These are phyloP conservation scores for Pyrrhoderma lamaoense DNA, from an alignment of 1,284 basidiomycete genomes.

Conservation along the genomic window DNA sequence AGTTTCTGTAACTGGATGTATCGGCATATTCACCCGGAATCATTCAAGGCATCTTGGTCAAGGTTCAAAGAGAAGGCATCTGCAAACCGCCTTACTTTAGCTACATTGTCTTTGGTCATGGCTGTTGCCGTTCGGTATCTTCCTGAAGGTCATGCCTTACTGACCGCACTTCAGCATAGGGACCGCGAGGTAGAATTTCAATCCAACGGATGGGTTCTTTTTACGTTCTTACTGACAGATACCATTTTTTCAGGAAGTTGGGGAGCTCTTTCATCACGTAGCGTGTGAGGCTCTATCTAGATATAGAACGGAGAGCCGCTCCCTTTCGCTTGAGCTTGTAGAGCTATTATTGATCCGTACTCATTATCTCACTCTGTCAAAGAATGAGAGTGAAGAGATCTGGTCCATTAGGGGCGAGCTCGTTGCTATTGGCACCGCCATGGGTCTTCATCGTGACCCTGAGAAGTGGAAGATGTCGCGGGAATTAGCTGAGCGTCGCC, in stretches of 20 bases:
- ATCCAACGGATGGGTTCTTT: too few species aligned
- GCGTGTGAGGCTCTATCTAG: constrained; percentile 60
- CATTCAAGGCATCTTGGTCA: constrained; percentile 59
- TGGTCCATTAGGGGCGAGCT: constrained; percentile 68
- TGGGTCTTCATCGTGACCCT: constrained; percentile 78
- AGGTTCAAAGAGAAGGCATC: constrained; percentile 59
- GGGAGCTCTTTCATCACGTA: constrained; percentile 57
- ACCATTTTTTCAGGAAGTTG: constrained; percentile 40
- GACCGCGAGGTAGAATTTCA: constrained; percentile 3
- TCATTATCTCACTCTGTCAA: constrained; percentile 64
- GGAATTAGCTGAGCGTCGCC: constrained; percentile 61
- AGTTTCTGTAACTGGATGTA: constrained; percentile 82
- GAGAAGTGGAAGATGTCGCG: constrained; percentile 61
- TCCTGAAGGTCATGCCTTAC: constrained; percentile 52
- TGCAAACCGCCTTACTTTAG: constrained; percentile 60
- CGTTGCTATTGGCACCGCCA: constrained; percentile 63
- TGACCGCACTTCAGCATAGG: constrained; percentile 23
- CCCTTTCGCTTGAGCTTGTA: constrained; percentile 67
- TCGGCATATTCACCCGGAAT: constrained; percentile 57
- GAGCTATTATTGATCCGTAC: constrained; percentile 61
- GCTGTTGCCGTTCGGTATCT: constrained; percentile 66
- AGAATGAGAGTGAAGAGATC: constrained; percentile 70
- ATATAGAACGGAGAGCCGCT: constrained; percentile 49
- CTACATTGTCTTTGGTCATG: constrained; percentile 63
- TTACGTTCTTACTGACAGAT: too few species aligned